Base-by-base conservation (phyloP, 306 rosid genomes). In the Cicer judaicum region DNA sequence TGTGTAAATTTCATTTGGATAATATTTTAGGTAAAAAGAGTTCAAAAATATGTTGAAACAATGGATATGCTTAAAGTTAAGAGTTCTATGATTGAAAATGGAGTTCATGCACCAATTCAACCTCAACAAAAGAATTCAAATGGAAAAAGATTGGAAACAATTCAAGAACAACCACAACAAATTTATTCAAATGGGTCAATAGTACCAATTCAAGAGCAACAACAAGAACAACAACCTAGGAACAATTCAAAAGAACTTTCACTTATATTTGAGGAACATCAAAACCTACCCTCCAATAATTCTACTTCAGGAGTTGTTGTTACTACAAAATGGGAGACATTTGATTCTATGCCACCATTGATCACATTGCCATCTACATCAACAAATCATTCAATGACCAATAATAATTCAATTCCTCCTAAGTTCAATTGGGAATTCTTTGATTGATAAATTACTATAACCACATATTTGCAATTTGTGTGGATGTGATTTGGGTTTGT, bases 271-370 rank as follows among this genome's bases (percentile, higher is more conserved):
- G 81, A 76, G 3, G 76, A 79, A 18, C 84, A 75, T 3, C 73
- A 44, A 14, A n/a, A 73, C 10, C 86, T 73, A 59, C 72, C 80
- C 14, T 54, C 84, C 15, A 73, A 83, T 78, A 41, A 84, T 74
- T 80, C 91, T 8, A 54, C 84, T 40, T 83, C 95, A 29, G 89
- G 85, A 74, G 85, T 89, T 5, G 91, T 89, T n/a, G 96, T 92
- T 43, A 92, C 99, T 49, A 91, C 97, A 21, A 86, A 85, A 48
- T 94, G 99, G 99, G 99, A 94, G 81, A 90, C 89, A 18, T 94
- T 94, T 74, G 97, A 94, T 73, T 78, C 91, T 6, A 50, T 61
- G 18, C 90, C 89, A 1, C 83, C 88, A 54, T 68, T 87, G 56
- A 82, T 86, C 46, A 83, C 86, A 48, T 40, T 75, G 39, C 43